Conservation (phyloP, 352 stramenopile genomes). For the Globisporangium spiculum region DNA sequence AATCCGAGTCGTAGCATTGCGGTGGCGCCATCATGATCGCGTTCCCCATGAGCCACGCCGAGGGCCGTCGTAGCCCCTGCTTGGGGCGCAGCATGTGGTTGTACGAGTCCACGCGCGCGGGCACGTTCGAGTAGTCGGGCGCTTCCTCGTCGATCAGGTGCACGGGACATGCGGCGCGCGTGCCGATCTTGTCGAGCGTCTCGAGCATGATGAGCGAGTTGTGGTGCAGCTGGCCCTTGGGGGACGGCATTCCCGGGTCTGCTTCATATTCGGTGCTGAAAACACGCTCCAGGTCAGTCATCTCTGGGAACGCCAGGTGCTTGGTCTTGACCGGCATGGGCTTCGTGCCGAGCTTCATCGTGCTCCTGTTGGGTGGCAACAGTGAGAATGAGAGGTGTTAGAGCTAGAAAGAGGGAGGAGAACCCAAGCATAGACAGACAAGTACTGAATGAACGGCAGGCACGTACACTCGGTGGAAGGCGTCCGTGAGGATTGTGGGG, state of each 20-base stretch:
- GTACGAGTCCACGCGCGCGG: conserved; percentile 54
- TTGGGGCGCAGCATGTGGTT: conserved; percentile 52
- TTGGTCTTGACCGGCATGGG: conserved; percentile 43
- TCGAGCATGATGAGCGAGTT: conserved; percentile 61
- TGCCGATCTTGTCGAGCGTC: conserved; percentile 75
- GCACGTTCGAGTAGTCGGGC: conserved; percentile 53
- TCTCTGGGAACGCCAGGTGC: conserved; percentile 46
- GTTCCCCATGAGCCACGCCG: conserved; percentile 42
- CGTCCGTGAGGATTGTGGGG: conserved; percentile 64
- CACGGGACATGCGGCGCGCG: conserved; percentile 62
- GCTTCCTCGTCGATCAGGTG: conserved; percentile 58
- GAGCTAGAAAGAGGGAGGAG: not conserved
- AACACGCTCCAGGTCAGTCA: conserved; percentile 15
- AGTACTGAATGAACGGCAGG: not conserved
- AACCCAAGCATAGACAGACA: not conserved
- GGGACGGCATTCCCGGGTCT: conserved; percentile 51
- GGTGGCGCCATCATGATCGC: not conserved
- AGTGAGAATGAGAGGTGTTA: not conserved
- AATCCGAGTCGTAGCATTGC: conserved; percentile 12
- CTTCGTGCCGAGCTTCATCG: conserved; percentile 69
- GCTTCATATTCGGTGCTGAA: conserved; percentile 30
- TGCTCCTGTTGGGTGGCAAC: conserved; percentile 34
- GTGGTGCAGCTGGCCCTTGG: conserved; percentile 44
- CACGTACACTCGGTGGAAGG: conserved; percentile 66
- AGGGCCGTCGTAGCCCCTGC: conserved; percentile 44